phyloP scores from a whole-genome alignment of 2,329 filamentous ascomycete genomes.

The Penicillium crustosum region DNA sequence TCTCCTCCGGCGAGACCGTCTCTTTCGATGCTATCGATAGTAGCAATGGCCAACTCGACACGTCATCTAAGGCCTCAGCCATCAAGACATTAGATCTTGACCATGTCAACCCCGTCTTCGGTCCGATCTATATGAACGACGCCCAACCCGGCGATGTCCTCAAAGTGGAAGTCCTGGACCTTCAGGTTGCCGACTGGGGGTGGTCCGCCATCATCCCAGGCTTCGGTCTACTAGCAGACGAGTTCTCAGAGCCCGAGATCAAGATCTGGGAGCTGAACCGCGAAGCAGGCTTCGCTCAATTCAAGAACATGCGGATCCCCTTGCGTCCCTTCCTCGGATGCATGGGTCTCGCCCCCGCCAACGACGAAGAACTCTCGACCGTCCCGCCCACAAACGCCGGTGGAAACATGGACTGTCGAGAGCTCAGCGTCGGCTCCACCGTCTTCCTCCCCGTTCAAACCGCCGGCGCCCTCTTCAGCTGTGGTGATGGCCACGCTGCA shows the following conservation, averaged over 20 bases:
- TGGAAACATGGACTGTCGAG: conserved; percentile 57
- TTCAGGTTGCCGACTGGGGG: conserved; percentile 50
- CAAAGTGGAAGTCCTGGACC: conserved; percentile 51
- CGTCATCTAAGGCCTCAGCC: conserved; percentile 43
- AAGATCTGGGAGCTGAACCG: conserved; percentile 53
- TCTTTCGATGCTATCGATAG: conserved; percentile 54
- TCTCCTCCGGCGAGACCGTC: conserved; percentile 50
- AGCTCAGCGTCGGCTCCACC: conserved; percentile 49
- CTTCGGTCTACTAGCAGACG: conserved; percentile 53
- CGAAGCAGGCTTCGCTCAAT: conserved; percentile 43
- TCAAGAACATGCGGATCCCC: conserved; percentile 52
- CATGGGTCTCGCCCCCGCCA: conserved; percentile 52
- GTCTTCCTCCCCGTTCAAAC: conserved; percentile 54
- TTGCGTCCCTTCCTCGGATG: conserved; percentile 55
- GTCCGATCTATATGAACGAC: conserved; percentile 52
- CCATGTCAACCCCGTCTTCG: conserved; percentile 51
- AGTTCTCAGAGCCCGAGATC: conserved; percentile 47
- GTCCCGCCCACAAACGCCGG: conserved; percentile 54
- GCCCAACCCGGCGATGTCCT: conserved; percentile 55
- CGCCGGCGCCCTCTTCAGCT: conserved; percentile 53
- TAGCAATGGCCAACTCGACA: conserved; percentile 52
- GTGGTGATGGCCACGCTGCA: conserved; percentile 56
- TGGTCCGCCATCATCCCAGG: conserved; percentile 55
- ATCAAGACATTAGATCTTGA: conserved; percentile 45
- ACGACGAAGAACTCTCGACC: conserved; percentile 48